phyloP scores from a whole-genome alignment of 139 green algal genomes.

The Asterochloris sp. region DNA sequence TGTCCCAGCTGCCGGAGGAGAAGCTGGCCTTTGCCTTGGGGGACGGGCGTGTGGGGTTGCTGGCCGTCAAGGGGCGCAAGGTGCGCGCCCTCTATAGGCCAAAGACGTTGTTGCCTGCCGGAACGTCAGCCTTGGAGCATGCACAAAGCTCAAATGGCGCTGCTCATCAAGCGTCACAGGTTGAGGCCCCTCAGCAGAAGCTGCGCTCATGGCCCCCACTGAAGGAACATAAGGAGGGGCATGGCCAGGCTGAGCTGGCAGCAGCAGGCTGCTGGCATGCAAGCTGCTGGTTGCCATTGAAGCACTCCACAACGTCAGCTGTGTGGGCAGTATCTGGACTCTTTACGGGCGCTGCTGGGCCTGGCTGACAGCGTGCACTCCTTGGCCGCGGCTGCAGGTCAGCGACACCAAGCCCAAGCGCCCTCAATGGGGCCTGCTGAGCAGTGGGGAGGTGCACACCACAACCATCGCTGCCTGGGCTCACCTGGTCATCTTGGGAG shows the following conservation, averaged over 20 bases:
- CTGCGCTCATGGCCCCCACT: too few species aligned
- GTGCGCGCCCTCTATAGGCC: background rate
- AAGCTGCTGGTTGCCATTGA: too few species aligned
- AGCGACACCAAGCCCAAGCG: conserved; percentile 53
- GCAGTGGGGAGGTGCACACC: conserved; percentile 41
- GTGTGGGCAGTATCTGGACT: background rate
- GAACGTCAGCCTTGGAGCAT: too few species aligned
- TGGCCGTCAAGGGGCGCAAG: conserved; percentile 40
- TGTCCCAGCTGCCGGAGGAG: conserved; percentile 43
- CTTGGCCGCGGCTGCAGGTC: conserved; percentile 27
- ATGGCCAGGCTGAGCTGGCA: too few species aligned
- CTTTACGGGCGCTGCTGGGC: too few species aligned
- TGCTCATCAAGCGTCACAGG: too few species aligned
- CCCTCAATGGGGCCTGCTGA: conserved; percentile 39
- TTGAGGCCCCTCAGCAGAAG: too few species aligned
- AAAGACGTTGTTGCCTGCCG: background rate
- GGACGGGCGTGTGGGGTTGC: conserved; percentile 49
- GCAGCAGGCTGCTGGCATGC: too few species aligned
- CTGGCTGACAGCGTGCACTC: too few species aligned
- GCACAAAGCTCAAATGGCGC: too few species aligned
- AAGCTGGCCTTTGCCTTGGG: conserved; percentile 60
- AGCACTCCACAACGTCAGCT: too few species aligned
- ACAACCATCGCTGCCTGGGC: conserved; percentile 54
- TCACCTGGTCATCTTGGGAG: conserved; percentile 56
- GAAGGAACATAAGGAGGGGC: too few species aligned